Evolutionary conservation across 2,329 filamentous ascomycete species (phyloP).

Genomic region (Aspergillus sp.): DNA sequence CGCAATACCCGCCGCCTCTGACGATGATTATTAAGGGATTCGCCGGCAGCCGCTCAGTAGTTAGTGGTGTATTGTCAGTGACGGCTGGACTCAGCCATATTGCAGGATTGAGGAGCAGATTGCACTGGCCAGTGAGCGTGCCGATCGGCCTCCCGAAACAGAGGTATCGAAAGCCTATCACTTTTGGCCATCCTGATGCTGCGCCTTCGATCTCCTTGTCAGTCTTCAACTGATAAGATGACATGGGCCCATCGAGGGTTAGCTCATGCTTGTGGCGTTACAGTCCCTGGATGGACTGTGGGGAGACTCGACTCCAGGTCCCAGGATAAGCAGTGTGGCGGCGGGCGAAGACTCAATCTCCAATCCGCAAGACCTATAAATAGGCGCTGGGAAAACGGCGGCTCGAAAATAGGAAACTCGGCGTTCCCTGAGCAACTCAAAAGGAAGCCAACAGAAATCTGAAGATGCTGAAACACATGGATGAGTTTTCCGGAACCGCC

Average conservation of each 20-base stretch:
- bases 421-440: background rate
- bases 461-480: background rate
- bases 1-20: background rate
- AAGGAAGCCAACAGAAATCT: no score
- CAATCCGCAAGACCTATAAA: background rate
- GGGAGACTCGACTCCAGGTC: background rate
- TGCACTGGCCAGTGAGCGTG: background rate
- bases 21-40: background rate
- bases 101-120: constrained; percentile 3
- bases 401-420: background rate
- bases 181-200: background rate
- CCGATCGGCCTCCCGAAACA: constrained; percentile 1
- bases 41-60: background rate
- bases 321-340: background rate
- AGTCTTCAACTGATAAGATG: background rate
- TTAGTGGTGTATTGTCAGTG: background rate
- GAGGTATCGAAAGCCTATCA: background rate
- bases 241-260: background rate
- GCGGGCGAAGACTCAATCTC: background rate
- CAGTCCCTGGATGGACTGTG: background rate
- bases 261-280: background rate
- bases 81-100: background rate
- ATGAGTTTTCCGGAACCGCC: background rate
- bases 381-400: background rate
- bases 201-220: background rate